phyloP scores from a whole-genome alignment of 257 asterid species.

The Oldenlandia corymbosa region DNA sequence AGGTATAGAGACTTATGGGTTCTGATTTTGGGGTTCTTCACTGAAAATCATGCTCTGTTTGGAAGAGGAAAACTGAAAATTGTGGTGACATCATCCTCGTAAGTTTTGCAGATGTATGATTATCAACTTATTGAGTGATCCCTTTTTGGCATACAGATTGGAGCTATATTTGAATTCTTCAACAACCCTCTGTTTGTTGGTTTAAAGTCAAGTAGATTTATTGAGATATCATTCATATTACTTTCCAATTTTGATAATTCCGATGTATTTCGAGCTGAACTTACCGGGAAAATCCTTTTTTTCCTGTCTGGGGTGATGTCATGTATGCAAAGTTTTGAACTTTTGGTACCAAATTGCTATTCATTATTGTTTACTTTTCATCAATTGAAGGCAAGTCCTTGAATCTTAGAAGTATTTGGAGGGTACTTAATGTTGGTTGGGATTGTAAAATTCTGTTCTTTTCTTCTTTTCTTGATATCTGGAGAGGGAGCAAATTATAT shows the following conservation, averaged over 20 bases:
- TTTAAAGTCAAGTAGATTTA: neutral
- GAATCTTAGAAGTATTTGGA: neutral
- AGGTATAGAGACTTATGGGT: constrained; percentile 11
- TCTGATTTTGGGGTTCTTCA: neutral
- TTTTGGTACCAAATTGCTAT: neutral
- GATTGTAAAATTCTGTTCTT: neutral
- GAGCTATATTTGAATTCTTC: neutral
- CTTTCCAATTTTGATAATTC: neutral
- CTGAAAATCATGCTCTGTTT: constrained; percentile 11
- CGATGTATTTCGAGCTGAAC: neutral
- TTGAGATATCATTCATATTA: neutral
- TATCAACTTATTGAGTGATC: neutral
- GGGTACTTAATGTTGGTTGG: constrained; percentile 2
- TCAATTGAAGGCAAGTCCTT: constrained; percentile 1
- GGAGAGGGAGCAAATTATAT: constrained; percentile 5
- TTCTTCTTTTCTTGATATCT: constrained; percentile 4
- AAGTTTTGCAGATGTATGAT: neutral
- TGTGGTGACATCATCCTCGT: too few species aligned
- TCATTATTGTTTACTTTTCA: neutral
- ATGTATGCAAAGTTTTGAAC: neutral
- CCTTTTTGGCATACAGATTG: constrained; percentile 2
- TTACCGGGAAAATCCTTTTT: neutral
- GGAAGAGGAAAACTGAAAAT: constrained; percentile 15
- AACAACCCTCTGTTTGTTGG: neutral
- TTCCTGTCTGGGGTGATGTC: neutral